Percentiles rank a stretch among this genome's conserved stretches.
Evolutionary conservation across 352 stramenopile genomes (phyloP).

Genomic region (Globisporangium viniferum): DNA sequence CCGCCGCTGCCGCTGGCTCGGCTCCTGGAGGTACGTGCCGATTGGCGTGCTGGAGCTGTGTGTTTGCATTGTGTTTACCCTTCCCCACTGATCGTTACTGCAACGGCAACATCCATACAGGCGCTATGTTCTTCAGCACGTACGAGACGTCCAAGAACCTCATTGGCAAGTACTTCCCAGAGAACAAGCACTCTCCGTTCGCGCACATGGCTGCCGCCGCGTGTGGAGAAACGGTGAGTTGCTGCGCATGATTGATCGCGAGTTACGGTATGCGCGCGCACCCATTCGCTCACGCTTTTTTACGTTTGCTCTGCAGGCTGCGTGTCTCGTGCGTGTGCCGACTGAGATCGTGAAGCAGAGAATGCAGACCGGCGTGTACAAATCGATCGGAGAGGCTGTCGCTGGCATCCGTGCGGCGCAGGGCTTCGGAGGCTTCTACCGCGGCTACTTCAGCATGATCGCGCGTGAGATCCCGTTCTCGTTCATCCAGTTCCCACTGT

Average conservation of each 20-base stretch:
- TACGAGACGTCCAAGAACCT: slow-evolving; percentile 90
- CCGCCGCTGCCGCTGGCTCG: slow-evolving; percentile 88
- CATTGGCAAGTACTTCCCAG: slow-evolving; percentile 45
- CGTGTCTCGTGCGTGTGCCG: slow-evolving; percentile 97
- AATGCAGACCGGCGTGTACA: slow-evolving; percentile 95
- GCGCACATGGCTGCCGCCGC: slow-evolving; percentile 95
- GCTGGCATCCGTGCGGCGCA: slow-evolving; percentile 74
- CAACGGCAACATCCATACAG: slow-evolving; percentile 27
- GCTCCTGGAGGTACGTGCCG: slow-evolving; percentile 76
- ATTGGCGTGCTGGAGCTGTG: background rate
- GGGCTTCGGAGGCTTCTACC: slow-evolving; percentile 91
- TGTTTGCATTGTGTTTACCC: background rate
- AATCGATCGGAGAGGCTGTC: slow-evolving; percentile 66
- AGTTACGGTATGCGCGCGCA: background rate
- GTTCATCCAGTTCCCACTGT: slow-evolving; percentile 99
- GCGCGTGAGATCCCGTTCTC: slow-evolving; percentile 99
- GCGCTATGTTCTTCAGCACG: slow-evolving; percentile 86
- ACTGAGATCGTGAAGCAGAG: slow-evolving; percentile 99
- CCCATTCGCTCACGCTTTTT: background rate
- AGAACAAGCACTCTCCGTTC: slow-evolving; percentile 80
- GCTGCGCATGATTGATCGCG: background rate
- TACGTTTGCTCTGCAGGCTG: slow-evolving; percentile 46
- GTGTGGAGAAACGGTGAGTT: slow-evolving; percentile 89
- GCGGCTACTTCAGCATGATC: slow-evolving; percentile 98
- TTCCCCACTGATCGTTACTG: background rate